phyloP scores from a whole-genome alignment of 2,329 filamentous ascomycete species.

The Curvularia eragrostidis region DNA sequence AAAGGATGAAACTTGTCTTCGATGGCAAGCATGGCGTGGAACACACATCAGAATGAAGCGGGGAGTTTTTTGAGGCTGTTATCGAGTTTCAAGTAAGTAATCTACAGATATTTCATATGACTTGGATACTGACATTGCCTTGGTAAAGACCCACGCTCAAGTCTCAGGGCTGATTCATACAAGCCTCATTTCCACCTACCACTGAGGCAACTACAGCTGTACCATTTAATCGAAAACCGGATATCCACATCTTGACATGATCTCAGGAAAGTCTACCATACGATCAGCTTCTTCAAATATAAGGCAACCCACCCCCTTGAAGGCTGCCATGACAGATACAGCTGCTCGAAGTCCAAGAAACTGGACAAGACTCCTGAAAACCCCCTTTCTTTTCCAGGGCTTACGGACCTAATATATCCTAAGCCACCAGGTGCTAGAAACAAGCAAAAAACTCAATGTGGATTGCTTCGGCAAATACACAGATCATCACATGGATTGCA shows the following conservation, averaged over 20 bases:
- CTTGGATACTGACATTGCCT: not conserved
- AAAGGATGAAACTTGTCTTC: no score
- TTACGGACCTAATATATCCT: not conserved
- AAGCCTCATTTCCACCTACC: not conserved
- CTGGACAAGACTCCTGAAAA: no score
- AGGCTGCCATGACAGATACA: not conserved
- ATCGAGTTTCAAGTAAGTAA: not conserved
- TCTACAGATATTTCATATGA: no score
- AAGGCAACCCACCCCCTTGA: not conserved
- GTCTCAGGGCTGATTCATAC: not conserved
- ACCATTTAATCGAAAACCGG: not conserved
- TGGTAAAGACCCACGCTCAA: not conserved
- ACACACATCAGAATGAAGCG: no score
- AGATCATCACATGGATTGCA: not conserved
- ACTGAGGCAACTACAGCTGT: not conserved
- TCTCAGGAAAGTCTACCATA: no score
- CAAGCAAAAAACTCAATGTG: not conserved
- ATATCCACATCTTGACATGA: not conserved
- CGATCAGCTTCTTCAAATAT: not conserved
- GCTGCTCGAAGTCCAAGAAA: no score
- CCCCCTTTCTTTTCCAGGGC: not conserved
- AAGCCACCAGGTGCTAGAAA: not conserved
- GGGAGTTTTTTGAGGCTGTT: no score
- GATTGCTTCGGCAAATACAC: not conserved
- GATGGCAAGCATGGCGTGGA: no score